These are phyloP conservation scores for Fraxinus ornus DNA, from an alignment of 305 asterid genomes.

Conservation along the genomic window DNA sequence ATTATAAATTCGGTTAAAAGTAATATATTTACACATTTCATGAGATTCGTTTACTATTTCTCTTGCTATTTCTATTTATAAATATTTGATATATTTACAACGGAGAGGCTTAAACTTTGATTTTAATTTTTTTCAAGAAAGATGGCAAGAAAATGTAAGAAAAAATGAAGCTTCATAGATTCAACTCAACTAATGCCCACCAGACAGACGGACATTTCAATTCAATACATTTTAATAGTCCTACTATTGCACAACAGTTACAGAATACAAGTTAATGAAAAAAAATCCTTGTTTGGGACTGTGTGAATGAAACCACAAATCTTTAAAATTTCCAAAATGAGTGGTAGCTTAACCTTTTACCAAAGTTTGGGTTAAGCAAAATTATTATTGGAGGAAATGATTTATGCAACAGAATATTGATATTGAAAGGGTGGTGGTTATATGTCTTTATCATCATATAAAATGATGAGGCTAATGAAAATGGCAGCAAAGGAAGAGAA, in stretches of 20 bases:
- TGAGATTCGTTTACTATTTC: no score
- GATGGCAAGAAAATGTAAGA: not conserved
- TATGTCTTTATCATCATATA: not conserved
- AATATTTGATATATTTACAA: no score
- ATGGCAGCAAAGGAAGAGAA: conserved; percentile 6
- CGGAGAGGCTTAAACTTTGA: not conserved
- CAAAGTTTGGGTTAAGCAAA: not conserved
- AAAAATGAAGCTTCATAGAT: not conserved
- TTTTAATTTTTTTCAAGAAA: no score
- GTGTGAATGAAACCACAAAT: not conserved
- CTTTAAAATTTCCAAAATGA: not conserved
- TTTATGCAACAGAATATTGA: not conserved
- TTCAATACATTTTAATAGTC: not conserved
- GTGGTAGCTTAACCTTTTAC: not conserved
- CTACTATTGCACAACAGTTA: not conserved
- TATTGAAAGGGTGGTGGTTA: not conserved
- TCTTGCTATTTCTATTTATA: no score
- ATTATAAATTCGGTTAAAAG: no score
- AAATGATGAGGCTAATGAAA: not conserved
- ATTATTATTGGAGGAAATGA: not conserved
- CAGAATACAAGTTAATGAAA: not conserved
- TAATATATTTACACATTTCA: no score
- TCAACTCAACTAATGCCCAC: not conserved
- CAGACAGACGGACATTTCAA: not conserved
- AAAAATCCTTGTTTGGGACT: not conserved